Conservation (phyloP, 2,329 filamentous ascomycete genomes). For the Aulographum hederae region DNA sequence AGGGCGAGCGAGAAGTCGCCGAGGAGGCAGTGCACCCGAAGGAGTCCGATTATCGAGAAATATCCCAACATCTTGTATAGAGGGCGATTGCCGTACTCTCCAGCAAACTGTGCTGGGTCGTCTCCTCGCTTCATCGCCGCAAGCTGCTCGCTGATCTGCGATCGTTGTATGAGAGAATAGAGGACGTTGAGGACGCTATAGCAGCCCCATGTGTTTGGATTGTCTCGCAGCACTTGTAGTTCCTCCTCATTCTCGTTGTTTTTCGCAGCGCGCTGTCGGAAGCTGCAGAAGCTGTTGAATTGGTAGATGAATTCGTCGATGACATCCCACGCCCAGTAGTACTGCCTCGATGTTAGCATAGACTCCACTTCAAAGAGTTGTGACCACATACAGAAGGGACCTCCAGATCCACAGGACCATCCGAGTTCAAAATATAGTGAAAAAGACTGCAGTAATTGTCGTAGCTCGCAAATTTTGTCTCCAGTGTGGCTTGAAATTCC, state of each 20-base stretch:
- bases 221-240: conserved; percentile 76
- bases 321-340: conserved; percentile 99
- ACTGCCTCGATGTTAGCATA: conserved; percentile 32
- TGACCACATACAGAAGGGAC: conserved; percentile 65
- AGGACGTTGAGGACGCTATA: conserved; percentile 98
- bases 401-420: conserved; percentile 94
- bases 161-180: conserved; percentile 96
- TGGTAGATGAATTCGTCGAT: conserved; percentile 99
- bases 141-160: conserved; percentile 95
- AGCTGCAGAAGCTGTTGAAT: conserved; percentile 98
- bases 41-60: conserved; percentile 95
- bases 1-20: conserved; percentile 96
- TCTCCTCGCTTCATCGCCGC: conserved; percentile 88
- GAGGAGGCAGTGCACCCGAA: conserved; percentile 88
- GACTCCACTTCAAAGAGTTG: not conserved
- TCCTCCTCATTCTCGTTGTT: conserved; percentile 79
- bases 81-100: conserved; percentile 86
- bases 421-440: conserved; percentile 97
- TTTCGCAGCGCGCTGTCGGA: conserved; percentile 79
- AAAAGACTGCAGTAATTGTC: conserved; percentile 99
- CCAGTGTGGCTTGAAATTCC: conserved; percentile 87
- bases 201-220: conserved; percentile 98
- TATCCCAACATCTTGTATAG: conserved; percentile 98
- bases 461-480: conserved; percentile 97
- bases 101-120: conserved; percentile 71